phyloP scores from a whole-genome alignment of 352 stramenopile species.

The Lagenidium sp. region DNA sequence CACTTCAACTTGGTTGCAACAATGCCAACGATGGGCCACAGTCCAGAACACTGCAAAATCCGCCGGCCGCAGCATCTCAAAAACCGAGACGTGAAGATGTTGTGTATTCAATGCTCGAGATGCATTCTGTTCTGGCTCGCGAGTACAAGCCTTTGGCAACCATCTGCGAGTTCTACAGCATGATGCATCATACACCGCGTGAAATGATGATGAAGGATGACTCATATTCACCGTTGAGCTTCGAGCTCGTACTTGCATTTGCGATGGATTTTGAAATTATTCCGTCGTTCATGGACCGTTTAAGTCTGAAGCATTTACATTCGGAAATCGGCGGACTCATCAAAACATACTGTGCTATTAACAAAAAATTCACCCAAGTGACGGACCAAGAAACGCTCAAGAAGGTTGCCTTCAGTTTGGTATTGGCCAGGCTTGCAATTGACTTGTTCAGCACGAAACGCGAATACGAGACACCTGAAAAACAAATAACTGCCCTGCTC shows the following conservation, averaged over 20 bases:
- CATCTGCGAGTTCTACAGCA: constrained; percentile 72
- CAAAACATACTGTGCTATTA: constrained; percentile 47
- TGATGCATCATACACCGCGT: constrained; percentile 23
- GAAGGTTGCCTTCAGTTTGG: constrained; percentile 59
- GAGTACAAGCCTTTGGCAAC: constrained; percentile 57
- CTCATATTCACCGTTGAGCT: constrained; percentile 38
- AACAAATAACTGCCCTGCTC: constrained; percentile 56
- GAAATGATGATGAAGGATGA: constrained; percentile 28
- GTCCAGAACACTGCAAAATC: too few species aligned
- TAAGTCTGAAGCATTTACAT: constrained; percentile 66
- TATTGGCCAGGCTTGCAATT: constrained; percentile 54
- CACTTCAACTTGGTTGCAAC: constrained; percentile 22
- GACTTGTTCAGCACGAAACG: constrained; percentile 52
- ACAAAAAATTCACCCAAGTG: constrained; percentile 41
- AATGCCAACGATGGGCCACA: too few species aligned
- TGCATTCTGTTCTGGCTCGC: constrained; percentile 47
- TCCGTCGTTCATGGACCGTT: constrained; percentile 67
- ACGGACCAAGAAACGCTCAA: constrained; percentile 58
- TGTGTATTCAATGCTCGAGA: constrained; percentile 71
- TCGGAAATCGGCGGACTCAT: constrained; percentile 43
- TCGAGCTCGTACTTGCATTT: constrained; percentile 57
- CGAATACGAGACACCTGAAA: constrained; percentile 64
- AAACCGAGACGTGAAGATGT: constrained; percentile 44
- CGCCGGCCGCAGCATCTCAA: too few species aligned
- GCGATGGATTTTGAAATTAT: constrained; percentile 78